Base-by-base conservation (phyloP, 1,139 yeast species). In the Suhomyces choctaworum region DNA sequence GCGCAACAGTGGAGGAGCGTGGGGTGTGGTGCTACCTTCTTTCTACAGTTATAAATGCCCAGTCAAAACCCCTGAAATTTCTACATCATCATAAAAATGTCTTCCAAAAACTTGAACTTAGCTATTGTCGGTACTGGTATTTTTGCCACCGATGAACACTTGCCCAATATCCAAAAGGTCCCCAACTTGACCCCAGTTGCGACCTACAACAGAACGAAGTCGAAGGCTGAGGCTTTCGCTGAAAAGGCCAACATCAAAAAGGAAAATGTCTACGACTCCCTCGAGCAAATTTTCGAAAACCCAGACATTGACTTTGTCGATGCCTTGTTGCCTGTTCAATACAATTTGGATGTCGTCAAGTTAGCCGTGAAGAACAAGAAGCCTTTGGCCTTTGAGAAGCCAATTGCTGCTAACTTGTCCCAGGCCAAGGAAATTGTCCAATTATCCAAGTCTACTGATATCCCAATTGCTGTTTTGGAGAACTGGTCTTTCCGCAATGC, bases 81-180 rank as follows among this genome's bases (percentile, higher is more conserved):
- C 21, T 11, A 11, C 12, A 9, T 8, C 25, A 22, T n/a, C 22
- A 16, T 16, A 19, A 37, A 9, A 20, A 45, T 45, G 47, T 31
- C 48, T 30, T 21, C 40, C 19, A 32, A 32, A 29, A 29, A 35
- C 32, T 56, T 79, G 39, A 81, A 77, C 54, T 74, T 87, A 36
- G 96, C 94, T 37, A 66, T 88, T 37, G 78, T 88, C 37, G 96
- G 96, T 42, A 89, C 97, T 2, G 96, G 96, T 46, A 86, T 90
- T 53, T 90, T 89, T 56, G 97, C 97, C 44, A 78, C 79, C 21
- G 87, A 83, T 47, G 71, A 75, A 36, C 97, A 90, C 57, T 72
- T 87, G 46, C 97, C 97, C 27, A 77, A 86, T 19, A 64, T 84
- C 41, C 64, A 78, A 48, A 64, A 71, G 36, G 52, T 66, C 34